Base-by-base conservation (phyloP, 2,329 filamentous ascomycete species). In the Fonsecaea pedrosoi region DNA sequence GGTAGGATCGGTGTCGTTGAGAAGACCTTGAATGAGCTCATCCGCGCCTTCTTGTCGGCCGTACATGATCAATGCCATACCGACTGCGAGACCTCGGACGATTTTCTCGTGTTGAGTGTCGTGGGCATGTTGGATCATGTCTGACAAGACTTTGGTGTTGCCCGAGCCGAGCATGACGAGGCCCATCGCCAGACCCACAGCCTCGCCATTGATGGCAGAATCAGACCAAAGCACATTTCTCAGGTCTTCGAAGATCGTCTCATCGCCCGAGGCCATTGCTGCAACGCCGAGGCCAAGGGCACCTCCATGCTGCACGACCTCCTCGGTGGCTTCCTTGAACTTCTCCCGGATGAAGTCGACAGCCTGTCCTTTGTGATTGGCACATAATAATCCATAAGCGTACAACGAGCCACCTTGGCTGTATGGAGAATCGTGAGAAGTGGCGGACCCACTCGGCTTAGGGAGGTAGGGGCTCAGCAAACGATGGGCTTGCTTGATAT, bases 31-130 rank as follows among this genome's bases (percentile, higher is more conserved):
- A 72, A 99, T 96, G 73, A 98, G 87, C 75, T 95, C 91, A 79
- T 99, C 95, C 12, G 95, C 95, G 70, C 90, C 90, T 79, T 99
- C 95, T 80, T 98, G 94, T 67, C 93, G 91, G 56, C 91, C 93
- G 74, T 95, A 99, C 94, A 98, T 98, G 82, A 99, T 97, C 67
- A 99, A 84, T 10, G 95, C 93, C 92, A 99, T 98, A 66, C 95
- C 95, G 72, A 99, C 87, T 37, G 95, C 94, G 67, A 97, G 87
- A 77, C 95, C 95, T 58, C 95, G 92, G 30, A 99, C 93, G 75
- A 96, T 98, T 86, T 99, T 99, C 83, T 99, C 95, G 81, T 99
- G 95, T 69, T 96, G 94, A 0, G 95, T 99, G 73, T 99, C 95
- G 75, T 97, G 95, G 3, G 95, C 93, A 76, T 99, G 99, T 55